Base-by-base conservation (phyloP, 352 stramenopile genomes). In the Aphanomyces cochlioides region DNA sequence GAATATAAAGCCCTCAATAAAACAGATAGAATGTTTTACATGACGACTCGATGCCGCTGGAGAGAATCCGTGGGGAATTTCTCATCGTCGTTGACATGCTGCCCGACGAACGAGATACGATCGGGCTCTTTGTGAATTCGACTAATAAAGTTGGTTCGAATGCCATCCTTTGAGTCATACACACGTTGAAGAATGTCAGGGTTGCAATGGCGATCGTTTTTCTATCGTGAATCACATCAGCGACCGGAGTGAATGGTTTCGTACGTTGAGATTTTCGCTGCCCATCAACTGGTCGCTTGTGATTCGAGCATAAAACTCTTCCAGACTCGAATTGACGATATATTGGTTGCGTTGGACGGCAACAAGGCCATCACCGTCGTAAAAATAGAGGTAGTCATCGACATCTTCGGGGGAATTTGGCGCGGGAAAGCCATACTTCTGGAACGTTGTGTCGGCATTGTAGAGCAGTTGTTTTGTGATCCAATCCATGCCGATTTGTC, bases 381-480 rank as follows among this genome's bases (percentile, higher is more conserved):
- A 58, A 19, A 19, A 58, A 28, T 58, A 58, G 15, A 58, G 15
- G 50, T 58, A 58, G 21, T 58, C 50, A 28, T 58, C 50, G 50
- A 58, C 36, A 28, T 17, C 21, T 58, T 58, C 50, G 7, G 15
- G 17, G 21, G 50, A 58, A 17, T 58, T 28, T 17, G 50, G 50
- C 50, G 50, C 8, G 7, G 50, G 50, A 28, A 58, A 58, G 7
- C 17, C 50, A 19, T 58, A 58, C 21, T 58, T 19, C 17, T 58
- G 50, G 50, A 58, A 58, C 21, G 17, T 36, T 1, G 13, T 8
- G 15, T 19, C 21, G 7, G 17, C 17, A 28, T 58, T 58, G 50
- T 19, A 36, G 15, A 2, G 7, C 7, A 58, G 50, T 19, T 58
- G 50, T 36, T 58, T 58, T 8, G 50, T 58, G 21, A 58, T 58